Conservation (phyloP, 306 rosid genomes). For the Castanea crenata region DNA sequence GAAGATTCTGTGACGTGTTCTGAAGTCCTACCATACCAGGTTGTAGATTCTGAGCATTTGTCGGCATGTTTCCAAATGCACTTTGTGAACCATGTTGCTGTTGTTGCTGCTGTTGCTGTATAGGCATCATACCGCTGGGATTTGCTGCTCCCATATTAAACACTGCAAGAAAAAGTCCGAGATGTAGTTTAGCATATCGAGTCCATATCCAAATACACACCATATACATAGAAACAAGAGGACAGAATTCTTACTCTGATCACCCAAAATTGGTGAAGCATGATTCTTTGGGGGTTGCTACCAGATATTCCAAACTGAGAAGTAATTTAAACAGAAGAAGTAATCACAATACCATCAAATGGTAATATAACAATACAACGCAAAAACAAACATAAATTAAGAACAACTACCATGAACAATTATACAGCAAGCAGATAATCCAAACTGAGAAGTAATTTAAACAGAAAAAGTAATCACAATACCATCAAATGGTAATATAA, state of each 20-base stretch:
- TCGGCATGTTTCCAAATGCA: slow-evolving; percentile 66
- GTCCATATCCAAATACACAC: not conserved
- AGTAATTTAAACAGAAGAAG: slow-evolving; percentile 22
- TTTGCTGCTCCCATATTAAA: slow-evolving; percentile 80
- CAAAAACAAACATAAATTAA: slow-evolving; percentile 1
- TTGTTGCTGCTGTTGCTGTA: slow-evolving; percentile 63
- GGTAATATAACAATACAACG: slow-evolving; percentile 13
- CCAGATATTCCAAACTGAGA: slow-evolving; percentile 65
- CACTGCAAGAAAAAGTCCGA: slow-evolving; percentile 52
- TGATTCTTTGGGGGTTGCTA: slow-evolving; percentile 82
- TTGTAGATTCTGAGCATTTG: slow-evolving; percentile 77
- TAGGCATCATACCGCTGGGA: slow-evolving; percentile 73
- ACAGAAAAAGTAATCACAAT: too few relatives aligned
- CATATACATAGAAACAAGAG: slow-evolving; percentile 8
- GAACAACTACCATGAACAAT: not conserved
- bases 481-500: not conserved
- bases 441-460: too few relatives aligned
- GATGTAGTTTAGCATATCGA: slow-evolving; percentile 11
- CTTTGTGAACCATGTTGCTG: slow-evolving; percentile 64
- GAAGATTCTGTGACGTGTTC: slow-evolving; percentile 65
- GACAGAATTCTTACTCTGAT: slow-evolving; percentile 64
- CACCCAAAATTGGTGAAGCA: slow-evolving; percentile 72
- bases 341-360: slow-evolving; percentile 5
- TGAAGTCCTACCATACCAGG: slow-evolving; percentile 72
- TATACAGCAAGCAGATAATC: not conserved